Evolutionary conservation across 2,329 filamentous ascomycete genomes (phyloP).

Genomic region (Zymoseptoria ardabiliae): DNA sequence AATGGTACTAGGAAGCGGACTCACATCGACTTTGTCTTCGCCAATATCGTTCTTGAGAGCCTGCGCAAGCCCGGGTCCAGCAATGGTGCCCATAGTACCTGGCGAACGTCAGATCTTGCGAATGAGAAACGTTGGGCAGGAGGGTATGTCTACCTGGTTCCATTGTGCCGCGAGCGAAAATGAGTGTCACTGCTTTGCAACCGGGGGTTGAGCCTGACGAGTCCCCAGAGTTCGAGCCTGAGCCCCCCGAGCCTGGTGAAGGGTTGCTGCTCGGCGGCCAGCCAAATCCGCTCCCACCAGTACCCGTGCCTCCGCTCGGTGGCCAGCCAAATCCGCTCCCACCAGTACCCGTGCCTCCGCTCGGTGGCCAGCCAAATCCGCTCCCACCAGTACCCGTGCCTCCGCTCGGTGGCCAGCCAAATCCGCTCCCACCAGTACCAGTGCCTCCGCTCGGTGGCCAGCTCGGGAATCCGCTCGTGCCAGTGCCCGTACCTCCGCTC

Average conservation of each 20-base stretch:
- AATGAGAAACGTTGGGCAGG: slow-evolving; percentile 29
- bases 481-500: too few relatives aligned
- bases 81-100: not conserved
- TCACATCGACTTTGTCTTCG: slow-evolving; percentile 14
- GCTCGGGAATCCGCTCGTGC: too few relatives aligned
- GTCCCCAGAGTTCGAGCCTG: not conserved
- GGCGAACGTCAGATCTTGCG: not conserved
- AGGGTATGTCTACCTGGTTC: slow-evolving; percentile 46
- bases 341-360: too few relatives aligned
- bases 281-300: not conserved
- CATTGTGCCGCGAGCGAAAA: slow-evolving; percentile 53
- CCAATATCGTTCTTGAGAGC: slow-evolving; percentile 14
- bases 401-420: too few relatives aligned
- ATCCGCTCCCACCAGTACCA: too few relatives aligned
- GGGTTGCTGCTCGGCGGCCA: not conserved
- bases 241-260: too few relatives aligned
- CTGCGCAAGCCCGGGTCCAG: slow-evolving; percentile 15
- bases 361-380: too few relatives aligned
- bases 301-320: not conserved
- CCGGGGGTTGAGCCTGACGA: slow-evolving; percentile 11
- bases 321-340: not conserved
- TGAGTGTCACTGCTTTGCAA: slow-evolving; percentile 44
- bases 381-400: too few relatives aligned
- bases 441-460: too few relatives aligned
- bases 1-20: not conserved